phyloP scores from a whole-genome alignment of 2,329 filamentous ascomycete genomes.

The Aspergillus brunneoviolaceus region DNA sequence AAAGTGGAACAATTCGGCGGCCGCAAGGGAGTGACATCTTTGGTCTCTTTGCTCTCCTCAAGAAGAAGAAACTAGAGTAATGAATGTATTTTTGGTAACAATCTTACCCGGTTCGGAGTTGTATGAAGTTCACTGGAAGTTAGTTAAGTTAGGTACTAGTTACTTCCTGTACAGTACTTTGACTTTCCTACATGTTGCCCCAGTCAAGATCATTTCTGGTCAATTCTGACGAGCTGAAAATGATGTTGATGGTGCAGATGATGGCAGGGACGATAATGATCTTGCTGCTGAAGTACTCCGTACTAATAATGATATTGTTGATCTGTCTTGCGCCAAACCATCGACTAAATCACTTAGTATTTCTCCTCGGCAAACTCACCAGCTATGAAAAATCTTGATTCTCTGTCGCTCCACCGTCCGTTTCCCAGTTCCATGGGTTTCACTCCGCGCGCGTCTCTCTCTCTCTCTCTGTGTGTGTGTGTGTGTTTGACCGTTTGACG shows the following conservation, averaged over 20 bases:
- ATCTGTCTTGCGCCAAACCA: not conserved
- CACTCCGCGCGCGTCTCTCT: not conserved
- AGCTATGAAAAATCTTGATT: not conserved
- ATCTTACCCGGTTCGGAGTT: not conserved
- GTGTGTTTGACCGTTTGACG: constrained; percentile 1
- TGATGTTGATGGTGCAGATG: not conserved
- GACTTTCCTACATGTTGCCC: not conserved
- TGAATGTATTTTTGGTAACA: not conserved
- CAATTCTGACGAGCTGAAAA: not conserved
- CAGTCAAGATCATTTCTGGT: not conserved
- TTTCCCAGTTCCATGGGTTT: constrained; percentile 4
- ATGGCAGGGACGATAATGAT: not conserved
- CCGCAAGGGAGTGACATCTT: constrained; percentile 12
- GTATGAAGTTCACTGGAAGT: not conserved
- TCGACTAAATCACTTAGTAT: too few relatives aligned
- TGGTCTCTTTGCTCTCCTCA: not conserved
- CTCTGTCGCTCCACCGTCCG: constrained; percentile 1
- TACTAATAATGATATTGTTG: not conserved
- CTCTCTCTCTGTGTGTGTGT: not conserved
- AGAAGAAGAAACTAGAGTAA: not conserved
- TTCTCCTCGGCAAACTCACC: not conserved
- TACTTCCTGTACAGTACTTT: not conserved
- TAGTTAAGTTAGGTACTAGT: too few relatives aligned
- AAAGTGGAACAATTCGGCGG: constrained; percentile 15
- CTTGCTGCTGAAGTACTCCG: not conserved